These are phyloP conservation scores for Ophiocordyceps camponoti-saundersi DNA, from an alignment of 2,329 filamentous ascomycete genomes.

Conservation along the genomic window DNA sequence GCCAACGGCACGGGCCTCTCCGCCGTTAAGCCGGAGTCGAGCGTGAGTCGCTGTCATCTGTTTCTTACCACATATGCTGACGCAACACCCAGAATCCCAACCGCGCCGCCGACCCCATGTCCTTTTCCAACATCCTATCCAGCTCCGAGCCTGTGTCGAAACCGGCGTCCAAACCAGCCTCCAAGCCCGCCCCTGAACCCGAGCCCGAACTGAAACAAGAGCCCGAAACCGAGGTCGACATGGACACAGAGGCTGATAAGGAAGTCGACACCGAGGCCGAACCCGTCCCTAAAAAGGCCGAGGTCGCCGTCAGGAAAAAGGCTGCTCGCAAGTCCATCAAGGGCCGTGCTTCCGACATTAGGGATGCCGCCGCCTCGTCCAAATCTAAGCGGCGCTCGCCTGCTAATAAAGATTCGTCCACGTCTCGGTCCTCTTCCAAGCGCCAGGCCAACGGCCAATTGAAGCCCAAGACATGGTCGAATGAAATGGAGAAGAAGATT, in stretches of 20 bases:
- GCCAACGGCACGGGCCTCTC: conserved; percentile 23
- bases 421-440: conserved; percentile 33
- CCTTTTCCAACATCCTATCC: conserved; percentile 86
- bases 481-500: conserved; percentile 26
- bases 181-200: conserved; percentile 16
- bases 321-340: conserved; percentile 22
- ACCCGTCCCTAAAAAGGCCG: conserved; percentile 8
- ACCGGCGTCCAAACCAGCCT: conserved; percentile 34
- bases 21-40: conserved; percentile 19
- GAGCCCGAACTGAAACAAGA: conserved; percentile 7
- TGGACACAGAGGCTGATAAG: conserved; percentile 16
- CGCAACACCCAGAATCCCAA: conserved; percentile 41
- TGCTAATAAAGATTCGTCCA: conserved; percentile 28
- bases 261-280: conserved; percentile 18
- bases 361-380: conserved; percentile 27
- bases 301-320: conserved; percentile 14
- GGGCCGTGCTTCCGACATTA: conserved; percentile 33
- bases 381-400: conserved; percentile 35
- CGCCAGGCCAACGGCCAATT: conserved; percentile 41
- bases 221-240: conserved; percentile 7
- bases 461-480: conserved; percentile 49
- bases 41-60: conserved; percentile 17
- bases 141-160: conserved; percentile 50
- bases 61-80: background rate
- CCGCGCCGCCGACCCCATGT: conserved; percentile 76